These are phyloP conservation scores for Pythium aquatile DNA, from an alignment of 352 stramenopile species.

Conservation along the genomic window DNA sequence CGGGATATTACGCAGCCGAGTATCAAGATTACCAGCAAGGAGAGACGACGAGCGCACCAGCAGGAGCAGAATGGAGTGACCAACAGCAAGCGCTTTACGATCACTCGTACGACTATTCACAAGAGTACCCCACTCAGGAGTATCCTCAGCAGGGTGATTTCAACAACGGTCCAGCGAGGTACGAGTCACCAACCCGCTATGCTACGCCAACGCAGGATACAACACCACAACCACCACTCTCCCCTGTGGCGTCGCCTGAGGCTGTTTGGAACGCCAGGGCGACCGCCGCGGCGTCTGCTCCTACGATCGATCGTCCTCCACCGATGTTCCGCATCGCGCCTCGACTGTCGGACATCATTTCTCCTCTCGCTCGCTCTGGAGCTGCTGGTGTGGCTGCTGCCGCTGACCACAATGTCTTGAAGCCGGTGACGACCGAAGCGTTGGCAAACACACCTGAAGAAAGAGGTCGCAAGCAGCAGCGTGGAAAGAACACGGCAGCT, in stretches of 20 bases:
- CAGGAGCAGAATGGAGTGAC: background rate
- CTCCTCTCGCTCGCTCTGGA: conserved; percentile 16
- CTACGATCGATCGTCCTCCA: conserved; percentile 6
- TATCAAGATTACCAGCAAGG: conserved; percentile 7
- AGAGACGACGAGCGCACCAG: background rate
- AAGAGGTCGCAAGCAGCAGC: background rate
- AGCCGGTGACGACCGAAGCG: conserved; percentile 17
- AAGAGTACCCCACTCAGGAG: background rate
- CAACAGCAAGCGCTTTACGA: background rate
- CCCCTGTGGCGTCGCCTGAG: conserved; percentile 13
- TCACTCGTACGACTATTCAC: background rate
- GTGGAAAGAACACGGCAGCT: conserved; percentile 3
- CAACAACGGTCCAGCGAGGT: background rate
- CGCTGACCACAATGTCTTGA: conserved; percentile 23
- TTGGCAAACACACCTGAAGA: background rate
- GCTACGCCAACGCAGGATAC: background rate
- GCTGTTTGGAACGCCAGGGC: background rate
- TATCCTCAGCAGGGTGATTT: background rate
- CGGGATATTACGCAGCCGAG: background rate
- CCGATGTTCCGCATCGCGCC: conserved; percentile 22
- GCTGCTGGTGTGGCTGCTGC: conserved; percentile 4
- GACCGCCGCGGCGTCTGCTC: background rate
- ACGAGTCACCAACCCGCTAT: background rate
- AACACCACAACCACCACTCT: conserved; percentile 1
- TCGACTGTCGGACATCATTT: conserved; percentile 24